phyloP scores from a whole-genome alignment of 2,329 filamentous ascomycete species.

The Neopestalotiopsis sp. region DNA sequence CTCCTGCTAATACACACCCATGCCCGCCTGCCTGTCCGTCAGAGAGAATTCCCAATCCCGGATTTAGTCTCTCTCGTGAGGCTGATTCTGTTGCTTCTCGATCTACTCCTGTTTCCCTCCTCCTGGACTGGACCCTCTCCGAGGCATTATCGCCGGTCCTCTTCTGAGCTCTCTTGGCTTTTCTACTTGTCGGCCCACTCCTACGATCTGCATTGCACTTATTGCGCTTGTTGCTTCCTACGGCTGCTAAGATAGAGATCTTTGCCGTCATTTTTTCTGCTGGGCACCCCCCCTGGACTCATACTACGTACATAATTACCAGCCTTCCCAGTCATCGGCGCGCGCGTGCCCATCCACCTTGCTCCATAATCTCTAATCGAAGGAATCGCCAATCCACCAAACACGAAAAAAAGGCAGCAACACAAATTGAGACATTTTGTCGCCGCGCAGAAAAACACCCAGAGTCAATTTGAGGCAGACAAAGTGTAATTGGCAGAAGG shows the following conservation, averaged over 20 bases:
- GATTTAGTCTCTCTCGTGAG: not conserved
- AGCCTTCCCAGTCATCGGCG: constrained; percentile 4
- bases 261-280: not conserved
- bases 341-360: not conserved
- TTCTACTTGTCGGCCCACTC: not conserved
- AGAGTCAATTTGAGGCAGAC: not conserved
- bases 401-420: not conserved
- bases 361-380: constrained; percentile 14
- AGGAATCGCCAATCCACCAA: constrained; percentile 8
- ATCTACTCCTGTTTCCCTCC: not conserved
- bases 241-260: constrained; percentile 6
- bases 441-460: not conserved
- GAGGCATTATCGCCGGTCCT: constrained; percentile 6
- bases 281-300: constrained; percentile 8
- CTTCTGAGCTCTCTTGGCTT: not conserved
- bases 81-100: constrained; percentile 5
- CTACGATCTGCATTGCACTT: constrained; percentile 4
- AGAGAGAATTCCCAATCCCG: not conserved
- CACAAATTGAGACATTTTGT: not conserved
- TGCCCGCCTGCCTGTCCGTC: constrained; percentile 3
- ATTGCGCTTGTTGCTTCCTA: constrained; percentile 2
- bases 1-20: constrained; percentile 3
- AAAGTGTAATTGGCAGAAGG: not conserved
- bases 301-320: constrained; percentile 8
- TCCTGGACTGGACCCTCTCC: not conserved